Conservation (phyloP, 2,329 filamentous ascomycete species). For the Aspergillus caelatus region DNA sequence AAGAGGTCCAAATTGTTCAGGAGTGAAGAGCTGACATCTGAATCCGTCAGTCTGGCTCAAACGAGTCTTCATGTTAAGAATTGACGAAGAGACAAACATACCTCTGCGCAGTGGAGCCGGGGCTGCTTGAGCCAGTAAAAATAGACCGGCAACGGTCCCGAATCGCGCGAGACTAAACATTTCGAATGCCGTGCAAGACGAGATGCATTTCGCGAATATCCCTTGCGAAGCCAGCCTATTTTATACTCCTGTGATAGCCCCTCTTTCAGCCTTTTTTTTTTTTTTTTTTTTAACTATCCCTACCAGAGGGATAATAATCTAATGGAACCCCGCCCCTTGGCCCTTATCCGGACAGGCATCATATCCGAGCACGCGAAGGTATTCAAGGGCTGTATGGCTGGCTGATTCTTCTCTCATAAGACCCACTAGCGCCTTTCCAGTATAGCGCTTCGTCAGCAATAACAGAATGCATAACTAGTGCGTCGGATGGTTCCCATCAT, state of each 20-base stretch:
- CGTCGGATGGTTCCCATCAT: background rate
- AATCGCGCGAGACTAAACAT: slow-evolving; percentile 6
- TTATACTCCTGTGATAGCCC: background rate
- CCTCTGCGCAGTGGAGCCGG: slow-evolving; percentile 11
- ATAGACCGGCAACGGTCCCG: slow-evolving; percentile 1
- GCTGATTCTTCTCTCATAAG: no score
- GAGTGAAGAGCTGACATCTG: slow-evolving; percentile 7
- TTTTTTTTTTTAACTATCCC: no score
- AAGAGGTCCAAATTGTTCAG: slow-evolving; percentile 40
- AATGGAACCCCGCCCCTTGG: background rate
- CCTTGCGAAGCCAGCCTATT: background rate
- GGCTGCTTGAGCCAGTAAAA: slow-evolving; percentile 5
- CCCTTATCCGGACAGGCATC: background rate
- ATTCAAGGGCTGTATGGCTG: background rate
- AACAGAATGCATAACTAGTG: background rate
- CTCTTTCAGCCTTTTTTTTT: background rate
- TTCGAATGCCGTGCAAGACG: background rate
- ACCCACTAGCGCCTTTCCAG: background rate
- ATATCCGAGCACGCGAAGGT: background rate
- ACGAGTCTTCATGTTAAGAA: background rate
- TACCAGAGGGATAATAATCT: background rate
- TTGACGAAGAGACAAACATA: background rate
- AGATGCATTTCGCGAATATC: background rate
- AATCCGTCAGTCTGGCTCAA: background rate
- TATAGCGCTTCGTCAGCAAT: background rate